Base-by-base conservation (phyloP, 2,329 filamentous ascomycete species). In the Fusarium sp. region DNA sequence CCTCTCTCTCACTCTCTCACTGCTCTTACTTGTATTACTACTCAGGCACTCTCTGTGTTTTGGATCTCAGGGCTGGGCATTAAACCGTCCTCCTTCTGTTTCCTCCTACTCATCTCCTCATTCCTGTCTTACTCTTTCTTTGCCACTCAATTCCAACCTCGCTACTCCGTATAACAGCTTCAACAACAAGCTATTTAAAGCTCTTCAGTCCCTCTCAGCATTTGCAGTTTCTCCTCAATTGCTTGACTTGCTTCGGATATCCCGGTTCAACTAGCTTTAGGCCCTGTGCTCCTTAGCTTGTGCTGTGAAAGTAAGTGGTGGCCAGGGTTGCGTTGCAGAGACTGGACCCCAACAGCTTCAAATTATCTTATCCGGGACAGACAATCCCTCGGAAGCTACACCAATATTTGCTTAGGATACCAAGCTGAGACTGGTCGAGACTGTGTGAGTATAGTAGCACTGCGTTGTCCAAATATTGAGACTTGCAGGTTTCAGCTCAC, bases 371-470 rank as follows among this genome's bases (percentile, higher is more conserved):
- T 28, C 38, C 41, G 60, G 45, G 33, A 60, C 53, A 39, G 26
- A 61, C 41, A n/a, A 47, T 31, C 30, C 51, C 45, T 47, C 38
- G 54, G 35, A 68, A 55, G 38, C 58, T 71, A 39, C 55, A 73
- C 30, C 54, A 47, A 38, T 51, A 22, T 50, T 51, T 38, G 44
- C 28, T 50, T 48, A 50, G 39, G 15, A 20, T 48, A 48, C 13
- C 36, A 28, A 30, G 39, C 54, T 58, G 47, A 64, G 57, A 66
- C 45, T 59, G 48, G 41, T 28, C 39, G 45, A 67, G 57, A 62
- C 54, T 69, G 65, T 65, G 70, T 73, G 44, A 74, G 71, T 74
- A 50, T 45, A 65, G 71, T 74, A 42, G 60, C 55, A 58, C 50
- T 68, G 54, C 57, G 44, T 63, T 67, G 33, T 33, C 45, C 18